These are phyloP conservation scores for Penicillium sp. DNA, from an alignment of 2,329 filamentous ascomycete species.

Conservation along the genomic window DNA sequence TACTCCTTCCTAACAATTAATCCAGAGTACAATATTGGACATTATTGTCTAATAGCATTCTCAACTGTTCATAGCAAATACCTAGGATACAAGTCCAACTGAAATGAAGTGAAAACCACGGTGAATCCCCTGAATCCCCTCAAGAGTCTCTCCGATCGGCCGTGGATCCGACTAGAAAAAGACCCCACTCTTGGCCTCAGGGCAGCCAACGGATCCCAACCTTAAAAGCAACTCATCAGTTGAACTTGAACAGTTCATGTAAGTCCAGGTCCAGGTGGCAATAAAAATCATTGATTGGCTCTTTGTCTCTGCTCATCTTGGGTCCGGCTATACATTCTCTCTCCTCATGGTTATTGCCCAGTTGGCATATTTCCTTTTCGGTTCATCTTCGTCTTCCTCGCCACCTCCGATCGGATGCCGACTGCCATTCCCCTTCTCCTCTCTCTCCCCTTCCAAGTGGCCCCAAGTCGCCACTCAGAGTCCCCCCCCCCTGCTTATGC, in stretches of 20 bases:
- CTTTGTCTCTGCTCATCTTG: neutral
- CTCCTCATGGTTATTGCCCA: neutral
- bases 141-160: neutral
- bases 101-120: neutral
- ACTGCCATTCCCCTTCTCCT: neutral
- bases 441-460: neutral
- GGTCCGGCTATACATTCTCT: neutral
- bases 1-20: neutral
- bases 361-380: neutral
- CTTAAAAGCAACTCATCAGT: neutral
- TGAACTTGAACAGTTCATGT: no score
- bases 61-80: no score
- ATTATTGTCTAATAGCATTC: no score
- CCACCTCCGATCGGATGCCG: constrained; percentile 5
- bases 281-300: neutral
- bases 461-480: neutral
- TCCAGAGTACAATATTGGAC: no score
- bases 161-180: neutral
- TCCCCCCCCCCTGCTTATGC: neutral
- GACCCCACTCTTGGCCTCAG: neutral
- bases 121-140: neutral
- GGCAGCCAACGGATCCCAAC: constrained; percentile 5
- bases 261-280: neutral
- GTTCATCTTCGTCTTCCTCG: neutral
- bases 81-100: no score